These are phyloP conservation scores for Eruca vesicaria DNA, from an alignment of 441 rosid genomes.

Conservation along the genomic window DNA sequence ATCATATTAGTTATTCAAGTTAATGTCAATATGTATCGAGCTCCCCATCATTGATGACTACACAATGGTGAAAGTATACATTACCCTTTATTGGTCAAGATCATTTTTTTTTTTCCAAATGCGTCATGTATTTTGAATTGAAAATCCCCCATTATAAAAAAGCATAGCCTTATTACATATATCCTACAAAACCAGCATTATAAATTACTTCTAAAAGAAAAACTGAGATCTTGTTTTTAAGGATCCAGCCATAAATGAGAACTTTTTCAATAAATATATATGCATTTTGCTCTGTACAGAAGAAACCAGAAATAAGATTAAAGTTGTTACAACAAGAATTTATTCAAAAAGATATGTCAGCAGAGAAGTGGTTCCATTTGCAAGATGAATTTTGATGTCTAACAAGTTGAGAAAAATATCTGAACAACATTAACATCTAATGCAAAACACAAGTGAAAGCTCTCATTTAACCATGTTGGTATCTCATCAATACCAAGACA, in stretches of 20 bases:
- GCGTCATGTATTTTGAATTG: neutral
- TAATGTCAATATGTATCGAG: neutral
- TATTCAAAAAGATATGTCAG: no score
- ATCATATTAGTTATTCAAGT: neutral
- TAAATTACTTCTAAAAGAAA: neutral
- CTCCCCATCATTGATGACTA: conserved; percentile 20
- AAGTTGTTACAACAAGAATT: no score
- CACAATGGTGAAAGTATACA: neutral
- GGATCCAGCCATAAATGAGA: no score
- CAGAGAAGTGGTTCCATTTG: no score
- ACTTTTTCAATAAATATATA: neutral
- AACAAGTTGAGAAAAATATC: no score
- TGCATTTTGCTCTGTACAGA: neutral
- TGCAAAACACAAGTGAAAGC: neutral
- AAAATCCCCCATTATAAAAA: neutral
- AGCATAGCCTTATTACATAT: neutral
- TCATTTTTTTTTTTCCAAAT: neutral
- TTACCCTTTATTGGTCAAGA: neutral
- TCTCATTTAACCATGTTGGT: neutral
- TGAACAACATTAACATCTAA: neutral
- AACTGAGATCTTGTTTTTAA: neutral
- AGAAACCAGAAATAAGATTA: neutral
- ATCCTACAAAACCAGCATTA: neutral
- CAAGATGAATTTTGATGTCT: no score
- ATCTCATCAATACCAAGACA: neutral